A percentile compares a stretch with the other conserved stretches of the same genome.
These are phyloP conservation scores for Trametopsis cervina DNA, from an alignment of 768 basidiomycete species.

Conservation along the genomic window DNA sequence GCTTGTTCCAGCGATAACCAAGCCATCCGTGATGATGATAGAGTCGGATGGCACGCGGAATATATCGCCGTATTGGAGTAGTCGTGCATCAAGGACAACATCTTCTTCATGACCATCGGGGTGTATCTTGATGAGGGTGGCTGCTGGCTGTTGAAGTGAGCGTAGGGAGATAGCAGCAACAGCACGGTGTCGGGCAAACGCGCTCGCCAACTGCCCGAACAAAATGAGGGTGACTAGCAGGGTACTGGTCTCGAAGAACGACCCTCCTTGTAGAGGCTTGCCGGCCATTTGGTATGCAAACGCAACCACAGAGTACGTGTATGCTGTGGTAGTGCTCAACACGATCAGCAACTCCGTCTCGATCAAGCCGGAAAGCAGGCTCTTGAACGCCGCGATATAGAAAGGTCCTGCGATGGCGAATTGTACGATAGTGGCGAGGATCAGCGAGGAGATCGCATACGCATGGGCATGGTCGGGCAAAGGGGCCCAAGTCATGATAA, in stretches of 20 bases:
- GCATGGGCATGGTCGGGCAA: conserved; percentile 26
- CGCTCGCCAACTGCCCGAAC: conserved; percentile 32
- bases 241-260: conserved; percentile 38
- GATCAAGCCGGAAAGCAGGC: conserved; percentile 28
- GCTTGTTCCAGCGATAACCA: conserved; percentile 27
- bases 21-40: conserved; percentile 33
- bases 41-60: conserved; percentile 29
- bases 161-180: conserved; percentile 28
- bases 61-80: conserved; percentile 31
- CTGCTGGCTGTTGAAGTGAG: conserved; percentile 25
- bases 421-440: conserved; percentile 34
- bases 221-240: conserved; percentile 36
- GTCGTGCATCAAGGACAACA: conserved; percentile 21
- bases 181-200: conserved; percentile 29
- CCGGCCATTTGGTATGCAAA: conserved; percentile 28
- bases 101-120: conserved; percentile 13
- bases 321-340: conserved; percentile 33
- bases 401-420: conserved; percentile 28
- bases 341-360: conserved; percentile 35
- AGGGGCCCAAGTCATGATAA: conserved; percentile 36
- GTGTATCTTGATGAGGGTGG: conserved; percentile 23
- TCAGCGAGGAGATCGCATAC: conserved; percentile 31
- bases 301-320: conserved; percentile 33
- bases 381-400: conserved; percentile 28
- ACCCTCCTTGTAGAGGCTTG: conserved; percentile 23